phyloP scores from a whole-genome alignment of 2,329 filamentous ascomycete species.

The Lasiodiplodia citricola region DNA sequence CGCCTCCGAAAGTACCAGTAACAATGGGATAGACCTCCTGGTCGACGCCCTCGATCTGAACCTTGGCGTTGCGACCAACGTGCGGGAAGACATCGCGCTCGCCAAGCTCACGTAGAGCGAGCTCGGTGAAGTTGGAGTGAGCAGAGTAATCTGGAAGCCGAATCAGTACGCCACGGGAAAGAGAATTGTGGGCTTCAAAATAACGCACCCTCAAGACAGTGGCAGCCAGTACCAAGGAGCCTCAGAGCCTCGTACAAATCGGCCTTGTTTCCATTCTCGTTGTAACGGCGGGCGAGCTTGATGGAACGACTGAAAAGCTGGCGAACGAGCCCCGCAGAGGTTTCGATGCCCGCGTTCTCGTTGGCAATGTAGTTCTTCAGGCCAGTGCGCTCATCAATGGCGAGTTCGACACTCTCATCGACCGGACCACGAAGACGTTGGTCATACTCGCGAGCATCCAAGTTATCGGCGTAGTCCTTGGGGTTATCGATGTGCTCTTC shows the following conservation, averaged over 20 bases:
- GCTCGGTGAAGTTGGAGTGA: constrained; percentile 91
- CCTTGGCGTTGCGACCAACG: constrained; percentile 74
- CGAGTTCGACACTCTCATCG: constrained; percentile 77
- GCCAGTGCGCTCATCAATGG: constrained; percentile 68
- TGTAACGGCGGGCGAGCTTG: constrained; percentile 78
- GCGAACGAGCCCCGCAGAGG: constrained; percentile 77
- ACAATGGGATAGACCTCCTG: constrained; percentile 77
- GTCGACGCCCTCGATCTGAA: constrained; percentile 71
- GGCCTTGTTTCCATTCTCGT: constrained; percentile 67
- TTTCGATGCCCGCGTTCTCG: constrained; percentile 78
- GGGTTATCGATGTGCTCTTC: constrained; percentile 83
- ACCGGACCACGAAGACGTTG: constrained; percentile 79
- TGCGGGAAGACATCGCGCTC: constrained; percentile 85
- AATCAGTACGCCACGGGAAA: not conserved
- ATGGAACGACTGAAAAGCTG: constrained; percentile 76
- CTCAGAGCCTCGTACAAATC: constrained; percentile 88
- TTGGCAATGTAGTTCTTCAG: constrained; percentile 96
- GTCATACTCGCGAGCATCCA: constrained; percentile 84
- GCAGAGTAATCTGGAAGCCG: constrained; percentile 74
- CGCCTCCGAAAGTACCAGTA: constrained; percentile 92
- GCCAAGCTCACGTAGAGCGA: constrained; percentile 85
- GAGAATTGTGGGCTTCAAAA: not conserved
- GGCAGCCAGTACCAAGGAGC: constrained; percentile 83
- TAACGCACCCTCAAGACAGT: constrained; percentile 76
- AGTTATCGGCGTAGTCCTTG: constrained; percentile 86